phyloP scores from a whole-genome alignment of 306 rosid genomes.

The Quercus alba region DNA sequence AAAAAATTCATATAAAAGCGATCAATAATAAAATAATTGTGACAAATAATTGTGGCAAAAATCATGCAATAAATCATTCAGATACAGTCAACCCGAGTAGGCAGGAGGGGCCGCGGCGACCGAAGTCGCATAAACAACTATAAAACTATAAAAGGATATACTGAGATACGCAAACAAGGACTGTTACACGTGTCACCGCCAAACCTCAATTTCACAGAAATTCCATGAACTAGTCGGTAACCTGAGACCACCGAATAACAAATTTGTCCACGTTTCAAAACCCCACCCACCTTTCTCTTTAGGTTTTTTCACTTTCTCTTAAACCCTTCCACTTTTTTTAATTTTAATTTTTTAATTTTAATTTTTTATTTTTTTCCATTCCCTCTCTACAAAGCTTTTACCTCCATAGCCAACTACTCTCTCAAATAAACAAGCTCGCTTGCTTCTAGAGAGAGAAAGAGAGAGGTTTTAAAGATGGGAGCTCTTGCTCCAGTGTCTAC shows the following conservation, averaged over 20 bases:
- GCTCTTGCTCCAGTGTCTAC: slow-evolving; percentile 55
- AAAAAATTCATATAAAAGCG: too few species aligned
- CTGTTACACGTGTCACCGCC: slow-evolving; percentile 21
- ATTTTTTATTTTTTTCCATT: not conserved
- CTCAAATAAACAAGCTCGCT: not conserved
- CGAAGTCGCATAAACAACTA: too few species aligned
- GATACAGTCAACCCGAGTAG: too few species aligned
- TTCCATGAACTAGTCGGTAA: slow-evolving; percentile 3
- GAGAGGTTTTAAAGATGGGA: slow-evolving; percentile 44
- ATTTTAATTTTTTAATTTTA: not conserved
- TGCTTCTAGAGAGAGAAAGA: not conserved
- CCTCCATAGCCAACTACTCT: not conserved
- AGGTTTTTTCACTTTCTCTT: slow-evolving; percentile 4
- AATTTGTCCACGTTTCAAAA: slow-evolving; percentile 22
- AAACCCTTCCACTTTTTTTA: slow-evolving; percentile 1
- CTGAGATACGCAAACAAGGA: not conserved
- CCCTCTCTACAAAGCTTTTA: not conserved
- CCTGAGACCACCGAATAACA: slow-evolving; percentile 9
- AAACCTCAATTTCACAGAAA: slow-evolving; percentile 5
- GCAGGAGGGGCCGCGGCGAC: too few species aligned
- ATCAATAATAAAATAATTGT: too few species aligned
- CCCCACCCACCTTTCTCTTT: not conserved
- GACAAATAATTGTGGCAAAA: too few species aligned
- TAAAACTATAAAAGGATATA: not conserved
- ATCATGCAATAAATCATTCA: too few species aligned